Base-by-base conservation (phyloP, 2,329 filamentous ascomycete species). In the Massarina eburnea region DNA sequence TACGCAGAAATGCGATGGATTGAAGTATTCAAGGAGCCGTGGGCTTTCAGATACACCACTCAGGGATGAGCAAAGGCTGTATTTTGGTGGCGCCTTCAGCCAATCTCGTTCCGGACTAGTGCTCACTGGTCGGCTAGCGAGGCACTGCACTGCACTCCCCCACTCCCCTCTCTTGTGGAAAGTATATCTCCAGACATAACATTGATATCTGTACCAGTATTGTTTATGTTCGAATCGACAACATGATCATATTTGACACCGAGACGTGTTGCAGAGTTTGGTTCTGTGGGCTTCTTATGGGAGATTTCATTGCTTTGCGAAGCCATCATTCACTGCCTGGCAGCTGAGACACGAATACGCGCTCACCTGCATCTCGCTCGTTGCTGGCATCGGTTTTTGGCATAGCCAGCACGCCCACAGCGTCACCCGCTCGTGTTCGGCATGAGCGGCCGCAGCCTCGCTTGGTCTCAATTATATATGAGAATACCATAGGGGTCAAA, bases 261-360 rank as follows among this genome's bases (percentile, higher is more conserved):
- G 5, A 8, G 12, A 14, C 27, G 5, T 14, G 4, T 14, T 30
- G 9, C 27, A 14, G 27, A 30, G 9, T 30, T 14, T 8, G 9
- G 12, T 14, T 14, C 8, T 14, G 8, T 29, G 26, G 4, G 15
- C 33, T 4, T 5, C 33, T 19, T 17, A 17, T 17, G 15, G 15
- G 17, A 8, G 7, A 6, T 18, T 35, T 18, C 19, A 10, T 4
- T n/a, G 19, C 4, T 9, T 14, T 19, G n/a, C 17, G 3, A 10
- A 4, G 4, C 12, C 15, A 8, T 14, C 27, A 6, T 33, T 21
- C 19, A 19, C 12, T 19, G 17, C 15, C 12, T 35, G 33, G 33
- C 33, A 35, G 33, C 33, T 35, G 33, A 35, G 19, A 35, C 15
- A 35, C n/a, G n/a, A n/a, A n/a, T n/a, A n/a, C n/a, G n/a, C n/a